Base-by-base conservation (phyloP, 495 filamentous ascomycete species). In the Daldinia concentrica region DNA sequence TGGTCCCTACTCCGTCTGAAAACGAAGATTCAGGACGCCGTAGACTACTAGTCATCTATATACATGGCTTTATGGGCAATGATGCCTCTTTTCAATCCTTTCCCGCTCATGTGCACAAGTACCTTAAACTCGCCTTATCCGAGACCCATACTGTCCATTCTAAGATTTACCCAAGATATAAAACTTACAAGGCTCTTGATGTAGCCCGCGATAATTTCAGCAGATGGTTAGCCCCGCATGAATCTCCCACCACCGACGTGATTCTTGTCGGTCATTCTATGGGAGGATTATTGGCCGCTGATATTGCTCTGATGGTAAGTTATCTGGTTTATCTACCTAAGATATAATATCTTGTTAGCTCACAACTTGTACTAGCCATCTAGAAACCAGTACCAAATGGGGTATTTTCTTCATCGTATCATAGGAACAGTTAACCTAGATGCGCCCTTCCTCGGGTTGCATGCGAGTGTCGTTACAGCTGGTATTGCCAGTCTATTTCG, bases 51-150 rank as follows among this genome's bases (percentile, higher is more conserved):
- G 71, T 97, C 9, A 80, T 98, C 24, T 97, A 93, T 76, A 89
- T 98, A 72, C 94, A 97, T 81, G 95, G 95, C 48, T 98, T 97
- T 82, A 92, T 94, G 88, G 95, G 95, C 29, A 90, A 91, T 55
- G 93, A 96, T 79, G 90, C 90, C 15, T 94, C 91, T 68, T 98
- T 98, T 73, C 89, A 90, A 65, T 90, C 89, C 29, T 95, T 97
- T 68, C 95, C 95, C 1, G 90, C 90, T 5, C 93, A 98, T 79
- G 86, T 97, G 0, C 95, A 98, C 80, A 86, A 88, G 75, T 82
- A 92, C 24, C 81, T 97, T 34, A 89, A 89, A n/a, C 79, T 85
- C 2, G 84, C 88, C 0, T 76, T 97, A 55, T 79, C 80, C 43
- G 89, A 93, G 22, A 91, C 88, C 8, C 93, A 97, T 82, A 82